These are phyloP conservation scores for Delitschia confertaspora DNA, from an alignment of 495 filamentous ascomycete species.

Conservation along the genomic window DNA sequence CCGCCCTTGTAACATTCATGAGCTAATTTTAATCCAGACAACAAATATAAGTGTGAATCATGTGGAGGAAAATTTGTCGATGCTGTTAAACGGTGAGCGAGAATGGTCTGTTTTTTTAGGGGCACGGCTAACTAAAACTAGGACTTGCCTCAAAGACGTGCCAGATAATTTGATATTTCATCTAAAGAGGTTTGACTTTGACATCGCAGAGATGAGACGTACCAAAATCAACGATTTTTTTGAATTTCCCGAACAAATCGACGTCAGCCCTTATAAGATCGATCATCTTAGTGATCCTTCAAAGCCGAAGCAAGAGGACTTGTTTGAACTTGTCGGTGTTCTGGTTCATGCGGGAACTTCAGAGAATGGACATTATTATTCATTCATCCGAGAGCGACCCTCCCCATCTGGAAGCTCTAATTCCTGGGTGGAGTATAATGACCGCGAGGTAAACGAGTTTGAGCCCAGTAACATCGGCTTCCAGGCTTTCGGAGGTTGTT, in stretches of 20 bases:
- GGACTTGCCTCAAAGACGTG: conserved; percentile 85
- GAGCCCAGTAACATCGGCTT: conserved; percentile 62
- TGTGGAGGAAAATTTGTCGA: conserved; percentile 79
- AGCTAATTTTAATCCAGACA: conserved; percentile 47
- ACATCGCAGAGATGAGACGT: conserved; percentile 69
- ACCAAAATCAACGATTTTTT: conserved; percentile 97
- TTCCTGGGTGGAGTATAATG: conserved; percentile 89
- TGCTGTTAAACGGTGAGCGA: conserved; percentile 68
- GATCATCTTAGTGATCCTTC: conserved; percentile 66
- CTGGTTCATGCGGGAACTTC: conserved; percentile 89
- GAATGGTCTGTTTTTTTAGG: neutral
- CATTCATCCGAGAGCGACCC: conserved; percentile 77
- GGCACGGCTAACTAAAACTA: conserved; percentile 25
- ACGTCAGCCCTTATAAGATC: conserved; percentile 86
- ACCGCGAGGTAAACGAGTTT: conserved; percentile 68
- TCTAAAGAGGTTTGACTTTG: conserved; percentile 94
- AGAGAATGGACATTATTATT: conserved; percentile 96
- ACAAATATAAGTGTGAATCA: conserved; percentile 93
- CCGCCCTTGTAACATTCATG: conserved; percentile 20
- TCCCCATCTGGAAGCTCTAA: conserved; percentile 38
- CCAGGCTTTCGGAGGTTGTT: conserved; percentile 71
- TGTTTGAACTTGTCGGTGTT: conserved; percentile 87
- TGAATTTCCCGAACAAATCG: conserved; percentile 70
- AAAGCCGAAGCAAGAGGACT: conserved; percentile 48
- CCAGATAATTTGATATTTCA: conserved; percentile 94